Base-by-base conservation (phyloP, 2,329 filamentous ascomycete genomes). In the Coleophoma cylindrospora region DNA sequence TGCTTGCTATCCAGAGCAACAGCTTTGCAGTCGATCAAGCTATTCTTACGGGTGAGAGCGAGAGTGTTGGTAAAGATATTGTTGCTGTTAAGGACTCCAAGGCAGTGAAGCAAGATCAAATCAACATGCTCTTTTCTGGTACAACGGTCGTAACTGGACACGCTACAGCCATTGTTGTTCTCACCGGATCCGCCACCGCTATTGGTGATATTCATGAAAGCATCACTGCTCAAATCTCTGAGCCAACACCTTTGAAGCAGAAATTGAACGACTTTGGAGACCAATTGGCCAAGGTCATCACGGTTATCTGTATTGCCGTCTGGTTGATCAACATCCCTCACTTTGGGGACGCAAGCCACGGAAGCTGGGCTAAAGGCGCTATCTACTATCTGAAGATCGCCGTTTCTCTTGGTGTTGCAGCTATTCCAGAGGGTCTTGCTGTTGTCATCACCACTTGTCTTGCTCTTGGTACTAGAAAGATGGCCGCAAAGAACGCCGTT, bases 361-460 rank as follows among this genome's bases (percentile, higher is more conserved):
- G 94, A 62, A 87, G 83, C 69, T 96, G 91, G 86, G 81, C 89
- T 56, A 99, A 97, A 76, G 94, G 94, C 53, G 94, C 94, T 52
- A 97, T 99, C 64, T 99, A 99, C 79, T 99, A 99, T 71, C 83
- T 99, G 63, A 99, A 99, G 79, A 99, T 99, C 66, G 94, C 94
- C 40, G 95, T 99, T 40, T 99, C 94, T 45, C 87, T 99, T 36
- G 95, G 94, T 70, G 94, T 99, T 40, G 94, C 94, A 43, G 94
- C 95, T 58, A 99, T 99, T 64, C 94, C 94, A 0, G 94, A 99
- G 73, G 94, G 95, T 69, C 80, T 99, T 43, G 94, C 94, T 33
- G 94, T 97, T 48, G 95, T 99, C 58, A 99, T 99, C 60, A 99
- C 94, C n/a, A 97, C 94, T 32, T 99, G 94, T 70, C 76, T 99